These are phyloP conservation scores for Scenedesmus sp. DNA, from an alignment of 163 green algal genomes.

Conservation along the genomic window DNA sequence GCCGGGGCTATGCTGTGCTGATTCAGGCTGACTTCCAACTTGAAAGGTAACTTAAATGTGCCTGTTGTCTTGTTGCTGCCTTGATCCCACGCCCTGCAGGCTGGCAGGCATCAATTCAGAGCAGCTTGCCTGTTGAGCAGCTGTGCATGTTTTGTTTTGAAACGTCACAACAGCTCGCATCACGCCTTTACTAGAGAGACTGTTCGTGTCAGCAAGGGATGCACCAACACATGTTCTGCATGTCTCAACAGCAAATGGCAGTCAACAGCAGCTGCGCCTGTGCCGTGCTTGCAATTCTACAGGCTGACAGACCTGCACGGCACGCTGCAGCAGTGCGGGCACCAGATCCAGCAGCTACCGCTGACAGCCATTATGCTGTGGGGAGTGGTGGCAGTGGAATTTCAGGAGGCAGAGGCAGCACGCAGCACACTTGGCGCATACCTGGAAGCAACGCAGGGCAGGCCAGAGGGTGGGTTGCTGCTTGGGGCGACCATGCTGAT, in stretches of 20 bases:
- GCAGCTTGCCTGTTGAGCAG: too few relatives aligned
- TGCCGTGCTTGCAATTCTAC: neutral
- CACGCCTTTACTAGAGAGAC: neutral
- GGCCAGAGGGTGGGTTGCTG: neutral
- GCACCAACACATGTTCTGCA: neutral
- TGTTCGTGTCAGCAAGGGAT: neutral
- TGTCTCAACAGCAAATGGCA: neutral
- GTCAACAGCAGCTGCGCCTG: neutral
- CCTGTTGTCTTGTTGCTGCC: neutral
- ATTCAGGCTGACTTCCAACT: slow-evolving; percentile 31
- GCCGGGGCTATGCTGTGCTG: slow-evolving; percentile 10
- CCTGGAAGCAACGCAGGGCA: neutral
- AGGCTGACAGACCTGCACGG: slow-evolving; percentile 37
- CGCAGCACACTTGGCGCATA: slow-evolving; percentile 23
- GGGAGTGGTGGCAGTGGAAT: slow-evolving; percentile 46
- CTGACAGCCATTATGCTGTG: slow-evolving; percentile 25
- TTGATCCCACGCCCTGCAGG: neutral
- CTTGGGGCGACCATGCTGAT: neutral
- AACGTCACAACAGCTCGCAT: too few relatives aligned
- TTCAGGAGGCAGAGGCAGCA: neutral
- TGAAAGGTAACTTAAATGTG: neutral
- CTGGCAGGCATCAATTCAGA: too few relatives aligned
- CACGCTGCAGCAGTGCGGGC: neutral
- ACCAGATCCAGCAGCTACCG: neutral
- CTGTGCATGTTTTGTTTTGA: too few relatives aligned